Base-by-base conservation (phyloP, 1,284 basidiomycete genomes). In the Sporisorium scitamineum region DNA sequence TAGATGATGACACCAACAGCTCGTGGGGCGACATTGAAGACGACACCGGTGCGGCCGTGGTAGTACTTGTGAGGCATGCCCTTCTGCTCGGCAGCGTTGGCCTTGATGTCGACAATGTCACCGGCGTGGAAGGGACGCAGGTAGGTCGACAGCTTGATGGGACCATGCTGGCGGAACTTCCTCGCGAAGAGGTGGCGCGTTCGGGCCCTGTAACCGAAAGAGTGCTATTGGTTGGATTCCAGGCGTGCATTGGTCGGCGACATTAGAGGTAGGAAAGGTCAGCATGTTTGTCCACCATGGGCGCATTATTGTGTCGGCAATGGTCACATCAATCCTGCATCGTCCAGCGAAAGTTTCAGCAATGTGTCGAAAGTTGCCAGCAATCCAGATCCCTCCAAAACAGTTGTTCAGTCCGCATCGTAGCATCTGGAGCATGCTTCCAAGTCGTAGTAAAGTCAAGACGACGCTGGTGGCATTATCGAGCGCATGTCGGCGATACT, bases 81-180 rank as follows among this genome's bases (percentile, higher is more conserved):
- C 92, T 96, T 97, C 91, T 99, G 97, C 88, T 97, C 93, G 58
- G 95, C 94, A 74, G 95, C 91, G 87, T 99, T 98, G 84, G 96
- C 96, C 89, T 97, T 97, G 90, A 99, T 99, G 89, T 99, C 96
- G 84, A 99, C 96, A 86, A 99, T 97, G 88, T 99, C 96, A 80
- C 96, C 96, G 80, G 98, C 90, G 84, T 92, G 91, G 91, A 93
- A 99, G 88, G 91, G 90, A 86, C 92, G 90, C 86, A 99, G 89
- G 91, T 91, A 99, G 58, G 95, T 98, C 81, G 95, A 94, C 86
- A 98, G 81, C 87, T 93, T 93, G 79, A 96, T 90, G 84, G 91
- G 90, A 86, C 96, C 95, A 87, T 94, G 92, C 86, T 97, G 94
- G 95, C 86, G 80, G 78, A 81, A 81, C 60, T 80, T 76, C 61